Evolutionary conservation across 83 land plant species (phyloP).

Genomic region (Thuja plicata): DNA sequence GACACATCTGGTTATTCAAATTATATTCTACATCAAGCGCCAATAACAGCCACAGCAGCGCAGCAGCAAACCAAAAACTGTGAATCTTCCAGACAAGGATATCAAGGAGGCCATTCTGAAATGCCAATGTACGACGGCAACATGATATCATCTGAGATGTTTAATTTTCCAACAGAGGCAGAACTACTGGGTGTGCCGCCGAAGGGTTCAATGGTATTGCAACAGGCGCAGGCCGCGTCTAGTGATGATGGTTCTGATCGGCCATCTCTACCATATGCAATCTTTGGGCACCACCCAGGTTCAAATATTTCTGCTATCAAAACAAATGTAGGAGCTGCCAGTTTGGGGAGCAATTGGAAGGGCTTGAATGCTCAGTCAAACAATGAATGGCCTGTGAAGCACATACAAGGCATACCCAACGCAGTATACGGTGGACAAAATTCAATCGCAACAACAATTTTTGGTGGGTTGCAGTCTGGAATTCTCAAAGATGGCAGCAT

Average conservation of each 20-base stretch:
- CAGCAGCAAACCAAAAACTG: background rate
- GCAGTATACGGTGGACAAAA: constrained; percentile 13
- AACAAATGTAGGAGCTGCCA: background rate
- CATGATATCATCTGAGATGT: constrained; percentile 17
- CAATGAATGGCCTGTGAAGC: constrained; percentile 10
- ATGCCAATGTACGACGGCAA: constrained; percentile 13
- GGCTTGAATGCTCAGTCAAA: background rate
- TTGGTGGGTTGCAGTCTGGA: background rate
- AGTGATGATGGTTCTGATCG: constrained; percentile 9
- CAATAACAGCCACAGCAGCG: background rate
- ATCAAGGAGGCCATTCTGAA: background rate
- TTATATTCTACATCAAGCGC: constrained; percentile 10
- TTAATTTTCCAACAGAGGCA: constrained; percentile 11
- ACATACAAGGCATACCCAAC: constrained; percentile 10
- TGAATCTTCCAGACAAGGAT: background rate
- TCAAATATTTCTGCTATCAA: constrained; percentile 10
- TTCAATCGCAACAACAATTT: constrained; percentile 1
- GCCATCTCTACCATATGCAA: constrained; percentile 2
- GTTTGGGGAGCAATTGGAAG: constrained; percentile 11
- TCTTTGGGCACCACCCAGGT: background rate
- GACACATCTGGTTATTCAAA: constrained; percentile 13
- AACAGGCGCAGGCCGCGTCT: constrained; percentile 9
- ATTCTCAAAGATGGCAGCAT: constrained; percentile 3
- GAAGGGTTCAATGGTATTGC: background rate
- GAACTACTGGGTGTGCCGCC: constrained; percentile 9